Percentiles rank a stretch among this genome's conserved stretches.
Conservation (phyloP, 1,284 basidiomycete genomes). For the Malassezia nana region DNA sequence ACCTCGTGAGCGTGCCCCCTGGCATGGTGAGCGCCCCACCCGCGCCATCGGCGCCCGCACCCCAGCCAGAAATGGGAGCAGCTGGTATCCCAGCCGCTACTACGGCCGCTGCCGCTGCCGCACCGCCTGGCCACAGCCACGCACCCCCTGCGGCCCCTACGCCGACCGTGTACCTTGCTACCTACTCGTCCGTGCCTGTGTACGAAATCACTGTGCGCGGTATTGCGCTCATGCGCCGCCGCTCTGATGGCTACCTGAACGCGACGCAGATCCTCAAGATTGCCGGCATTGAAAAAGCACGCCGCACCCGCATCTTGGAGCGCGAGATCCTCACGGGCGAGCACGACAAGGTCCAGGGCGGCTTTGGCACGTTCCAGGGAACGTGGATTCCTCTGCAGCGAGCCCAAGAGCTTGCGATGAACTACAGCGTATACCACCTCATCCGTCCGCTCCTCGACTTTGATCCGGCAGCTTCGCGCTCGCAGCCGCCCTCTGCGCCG, state of each 20-base stretch:
- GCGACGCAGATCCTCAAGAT: conserved; percentile 99
- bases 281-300: conserved; percentile 92
- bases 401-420: conserved; percentile 41
- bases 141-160: conserved; percentile 7
- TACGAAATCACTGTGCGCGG: conserved; percentile 63
- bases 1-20: too few species aligned
- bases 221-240: conserved; percentile 93
- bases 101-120: too few species aligned
- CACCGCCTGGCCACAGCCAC: too few species aligned
- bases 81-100: not conserved
- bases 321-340: conserved; percentile 90
- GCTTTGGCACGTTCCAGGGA: conserved; percentile 98
- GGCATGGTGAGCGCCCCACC: not conserved
- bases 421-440: conserved; percentile 44
- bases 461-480: conserved; percentile 35
- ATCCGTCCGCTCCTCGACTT: conserved; percentile 45
- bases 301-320: conserved; percentile 92
- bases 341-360: conserved; percentile 98
- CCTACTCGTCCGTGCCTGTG: conserved; percentile 51
- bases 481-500: conserved; percentile 29
- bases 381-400: conserved; percentile 61
- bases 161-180: conserved; percentile 44
- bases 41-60: not conserved
- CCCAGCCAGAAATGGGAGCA: not conserved
- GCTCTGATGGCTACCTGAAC: conserved; percentile 81